Evolutionary conservation across 352 stramenopile genomes (phyloP), one percentile per base, ranked within the genome.

Genomic region (Phytophthora citricola): DNA sequence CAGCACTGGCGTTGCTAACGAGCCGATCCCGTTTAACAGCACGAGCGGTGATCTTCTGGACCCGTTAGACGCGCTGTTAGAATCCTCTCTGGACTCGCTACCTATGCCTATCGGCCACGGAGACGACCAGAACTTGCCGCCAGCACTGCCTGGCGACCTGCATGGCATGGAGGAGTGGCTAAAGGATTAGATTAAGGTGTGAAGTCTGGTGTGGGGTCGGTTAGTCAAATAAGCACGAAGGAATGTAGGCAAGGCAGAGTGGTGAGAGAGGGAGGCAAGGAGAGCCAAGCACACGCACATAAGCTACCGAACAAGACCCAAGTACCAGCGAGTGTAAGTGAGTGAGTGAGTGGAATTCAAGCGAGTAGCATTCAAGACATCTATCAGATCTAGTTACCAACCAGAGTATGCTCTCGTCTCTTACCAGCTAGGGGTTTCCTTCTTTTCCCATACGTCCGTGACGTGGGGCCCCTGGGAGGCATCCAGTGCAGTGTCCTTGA

Each of bases 151-250:
- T 47, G 79, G 81, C 5, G 86, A 92, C 64, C 63, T 92, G 48
- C 83, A 92, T 55, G 83, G 84, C 26, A 91, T 92, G 81, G 81
- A 94, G 49, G 86, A 91, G 40, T 92, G 81, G 83, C 65, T 92
- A 15, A 87, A 91, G 60, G 85, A 91, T 75, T 91, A 87, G 64
- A 83, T 59, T 62, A 66, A 45, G 46, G 51, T 63, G 59, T 49
- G 43, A 61, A 58, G 45, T 45, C n/a, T 60, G 39, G 58, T 26
- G 22, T 59, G 29, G 49, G 49, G 40, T 53, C 50, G 61, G 63
- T 38, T 63, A 63, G 43, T 66, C 7, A 67, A 48, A 66, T 43
- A 48, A 66, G 49, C 45, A 43, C 47, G 22, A 67, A 57, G 20
- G 17, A 44, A 68, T 22, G 40, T 41, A 45, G 10, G 22, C 15